phyloP scores from a whole-genome alignment of 768 basidiomycete genomes.

The Leccinum obscurum region DNA sequence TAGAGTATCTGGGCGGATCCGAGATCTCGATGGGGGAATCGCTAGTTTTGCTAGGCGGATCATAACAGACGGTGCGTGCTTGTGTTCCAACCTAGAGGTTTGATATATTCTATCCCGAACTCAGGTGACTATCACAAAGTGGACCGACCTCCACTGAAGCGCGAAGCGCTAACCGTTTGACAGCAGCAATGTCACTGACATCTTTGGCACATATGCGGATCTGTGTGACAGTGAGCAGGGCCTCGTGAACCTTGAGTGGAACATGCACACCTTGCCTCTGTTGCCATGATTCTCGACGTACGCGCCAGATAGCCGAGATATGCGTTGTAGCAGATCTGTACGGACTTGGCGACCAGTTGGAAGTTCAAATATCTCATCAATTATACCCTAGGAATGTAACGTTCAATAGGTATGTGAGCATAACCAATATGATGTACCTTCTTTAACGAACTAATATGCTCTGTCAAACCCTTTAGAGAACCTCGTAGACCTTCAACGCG shows the following conservation, averaged over 20 bases:
- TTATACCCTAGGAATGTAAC: slow-evolving; percentile 20
- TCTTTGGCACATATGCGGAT: slow-evolving; percentile 56
- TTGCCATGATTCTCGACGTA: slow-evolving; percentile 54
- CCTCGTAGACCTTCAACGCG: slow-evolving; percentile 58
- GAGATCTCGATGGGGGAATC: slow-evolving; percentile 27
- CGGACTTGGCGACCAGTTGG: slow-evolving; percentile 46
- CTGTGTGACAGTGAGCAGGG: slow-evolving; percentile 33
- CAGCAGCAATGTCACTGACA: slow-evolving; percentile 38
- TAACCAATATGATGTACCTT: slow-evolving; percentile 36
- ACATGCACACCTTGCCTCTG: slow-evolving; percentile 44
- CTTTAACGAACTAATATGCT: slow-evolving; percentile 49
- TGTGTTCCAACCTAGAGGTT: slow-evolving; percentile 17
- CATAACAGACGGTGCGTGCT: slow-evolving; percentile 28
- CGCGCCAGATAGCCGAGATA: slow-evolving; percentile 70
- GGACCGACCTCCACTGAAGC: slow-evolving; percentile 51
- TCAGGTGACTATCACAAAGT: slow-evolving; percentile 9
- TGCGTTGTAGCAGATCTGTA: slow-evolving; percentile 51
- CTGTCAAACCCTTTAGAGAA: slow-evolving; percentile 47
- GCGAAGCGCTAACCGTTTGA: slow-evolving; percentile 54
- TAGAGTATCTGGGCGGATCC: slow-evolving; percentile 49
- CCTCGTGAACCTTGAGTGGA: neutral
- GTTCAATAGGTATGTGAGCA: neutral
- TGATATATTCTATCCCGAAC: slow-evolving; percentile 3
- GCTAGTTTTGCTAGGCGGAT: slow-evolving; percentile 30
- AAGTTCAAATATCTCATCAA: slow-evolving; percentile 40